Base-by-base conservation (phyloP, 306 rosid genomes). In the Myrica gale region DNA sequence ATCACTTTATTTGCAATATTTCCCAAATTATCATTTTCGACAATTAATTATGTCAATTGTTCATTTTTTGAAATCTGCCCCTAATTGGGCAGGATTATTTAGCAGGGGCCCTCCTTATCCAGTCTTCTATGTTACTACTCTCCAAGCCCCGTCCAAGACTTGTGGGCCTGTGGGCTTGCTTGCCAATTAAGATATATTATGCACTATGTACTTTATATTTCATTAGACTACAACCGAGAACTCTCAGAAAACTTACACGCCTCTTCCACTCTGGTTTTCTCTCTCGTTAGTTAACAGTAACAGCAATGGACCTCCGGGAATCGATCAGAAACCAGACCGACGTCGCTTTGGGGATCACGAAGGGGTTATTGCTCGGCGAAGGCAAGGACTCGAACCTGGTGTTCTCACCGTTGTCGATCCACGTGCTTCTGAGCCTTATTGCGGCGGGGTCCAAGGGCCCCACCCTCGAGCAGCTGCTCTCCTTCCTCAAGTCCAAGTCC, bases 381-480 rank as follows among this genome's bases (percentile, higher is more conserved):
- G 87, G 71, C 72, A 50, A 72, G 21, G 55, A 67, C 70, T 78
- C 83, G 8, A 94, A 94, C 86, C 42, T 85, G 0, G 96, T 94
- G 1, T 79, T 86, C 74, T 94, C 98, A 54, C 98, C 98, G 7
- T 68, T 88, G 42, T 94, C 96, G 39, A 50, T 94, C 68, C 91
- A 94, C 50, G 85, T 85, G 7, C 87, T 85, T 45, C 84, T 93
- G 0, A 90, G 98, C 88, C 72, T 86, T 39, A 73, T 92, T 58
- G 92, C 95, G 0, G 84, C 95, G 9, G 97, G 90, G 2, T 90
- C 95, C 4, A 83, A 82, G 45, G 98, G 97, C 19, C 80, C 90
- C 76, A 85, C 96, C 1, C 88, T 75, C 32, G 75, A 87, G 11
- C 93, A 94, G 75, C 77, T 92, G 7, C 97, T 94, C 53, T 77